Base-by-base conservation (phyloP, 805 yeast genomes). In the Candida broadrunensis region DNA sequence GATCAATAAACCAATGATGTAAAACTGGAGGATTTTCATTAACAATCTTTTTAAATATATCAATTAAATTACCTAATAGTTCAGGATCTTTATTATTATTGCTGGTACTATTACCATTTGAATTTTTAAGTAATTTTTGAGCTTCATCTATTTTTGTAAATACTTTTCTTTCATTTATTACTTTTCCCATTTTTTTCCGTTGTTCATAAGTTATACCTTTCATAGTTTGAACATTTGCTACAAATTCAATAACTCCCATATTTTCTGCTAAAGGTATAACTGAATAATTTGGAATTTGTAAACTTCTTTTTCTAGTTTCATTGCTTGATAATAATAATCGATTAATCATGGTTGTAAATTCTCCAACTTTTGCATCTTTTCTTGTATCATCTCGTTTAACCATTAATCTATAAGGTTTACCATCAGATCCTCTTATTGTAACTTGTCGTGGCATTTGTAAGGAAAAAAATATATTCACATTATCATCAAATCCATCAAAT, bases 301-400 rank as follows among this genome's bases (percentile, higher is more conserved):
- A 69, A 32, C 77, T 77, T 45, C 98, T 68, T 46, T 81, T 80
- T 36, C 83, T 76, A 0, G 97, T 82, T 36, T 84, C 96, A 12
- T 75, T 72, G 52, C 85, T 85, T 15, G 75, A 73, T 16, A 69
- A 62, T 41, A 93, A 67, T 23, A 93, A 58, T 49, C 87, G 77
- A 56, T 90, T 90, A 60, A 93, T 80, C 61, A 89, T 84, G 1
- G 88, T 80, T 0, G 97, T 88, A 51, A 93, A 84, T 51, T 95
- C 93, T n/a, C 85, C 85, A 38, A 91, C 78, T 51, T 95, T 85
- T 3, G 96, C 93, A 67, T 95, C 99, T 55, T 95, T 95, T 48
- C 98, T 69, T 15, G 95, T 82, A 65, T 93, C 99, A 61, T 93
- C 99, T 46, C 81, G 77, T 56, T 93, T 93, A 51, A 95, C 83